Conservation (phyloP, 495 filamentous ascomycete genomes). For the Aspergillus indologenus region DNA sequence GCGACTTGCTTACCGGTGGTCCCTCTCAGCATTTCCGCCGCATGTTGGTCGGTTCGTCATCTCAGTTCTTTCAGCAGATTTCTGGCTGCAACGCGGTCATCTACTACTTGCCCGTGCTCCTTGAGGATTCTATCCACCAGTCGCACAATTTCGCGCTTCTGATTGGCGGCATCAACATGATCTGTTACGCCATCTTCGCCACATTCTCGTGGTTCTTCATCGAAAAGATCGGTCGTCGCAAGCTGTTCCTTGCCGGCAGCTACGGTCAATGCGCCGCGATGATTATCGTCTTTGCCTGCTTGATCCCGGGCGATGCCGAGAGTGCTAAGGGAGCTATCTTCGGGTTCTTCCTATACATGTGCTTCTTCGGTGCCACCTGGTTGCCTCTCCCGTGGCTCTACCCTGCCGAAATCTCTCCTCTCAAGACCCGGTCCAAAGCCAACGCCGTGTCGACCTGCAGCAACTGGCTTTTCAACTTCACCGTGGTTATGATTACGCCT, state of each 20-base stretch:
- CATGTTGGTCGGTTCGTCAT: constrained; percentile 29
- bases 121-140: constrained; percentile 56
- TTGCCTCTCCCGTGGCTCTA: constrained; percentile 52
- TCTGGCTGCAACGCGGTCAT: constrained; percentile 69
- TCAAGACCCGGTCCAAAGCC: constrained; percentile 62
- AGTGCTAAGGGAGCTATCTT: constrained; percentile 64
- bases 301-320: constrained; percentile 52
- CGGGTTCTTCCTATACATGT: constrained; percentile 72
- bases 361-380: constrained; percentile 65
- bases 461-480: constrained; percentile 74
- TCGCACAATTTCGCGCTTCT: constrained; percentile 59
- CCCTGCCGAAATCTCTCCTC: constrained; percentile 62
- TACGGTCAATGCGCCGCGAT: constrained; percentile 63
- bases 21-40: constrained; percentile 34
- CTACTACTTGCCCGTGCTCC: constrained; percentile 72
- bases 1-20: constrained; percentile 27
- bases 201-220: constrained; percentile 74
- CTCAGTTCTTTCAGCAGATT: constrained; percentile 67
- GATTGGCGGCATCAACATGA: constrained; percentile 71
- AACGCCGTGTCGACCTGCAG: constrained; percentile 67
- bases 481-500: constrained; percentile 71
- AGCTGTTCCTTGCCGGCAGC: constrained; percentile 62
- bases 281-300: constrained; percentile 61
- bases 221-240: constrained; percentile 62
- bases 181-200: constrained; percentile 66